phyloP scores from a whole-genome alignment of 495 filamentous ascomycete species.

The Cairneyella variabilis region DNA sequence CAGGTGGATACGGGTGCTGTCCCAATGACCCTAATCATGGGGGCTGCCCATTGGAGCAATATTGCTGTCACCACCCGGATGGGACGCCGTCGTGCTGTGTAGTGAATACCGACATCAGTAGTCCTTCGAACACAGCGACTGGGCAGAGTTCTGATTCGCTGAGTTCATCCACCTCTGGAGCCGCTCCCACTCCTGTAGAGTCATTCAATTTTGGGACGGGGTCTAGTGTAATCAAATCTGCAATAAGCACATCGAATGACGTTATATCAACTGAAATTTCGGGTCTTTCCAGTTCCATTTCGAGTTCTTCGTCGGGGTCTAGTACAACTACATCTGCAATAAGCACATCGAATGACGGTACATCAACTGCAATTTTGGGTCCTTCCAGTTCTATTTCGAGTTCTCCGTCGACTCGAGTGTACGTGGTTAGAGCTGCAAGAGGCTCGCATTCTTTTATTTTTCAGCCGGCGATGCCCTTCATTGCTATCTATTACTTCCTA shows the following conservation, averaged over 20 bases:
- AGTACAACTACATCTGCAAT: not conserved
- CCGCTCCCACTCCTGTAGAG: not conserved
- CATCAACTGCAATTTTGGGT: conserved; percentile 23
- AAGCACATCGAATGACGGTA: not conserved
- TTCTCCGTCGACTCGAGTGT: not conserved
- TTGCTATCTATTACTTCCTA: not conserved
- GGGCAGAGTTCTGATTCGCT: not conserved
- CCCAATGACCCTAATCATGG: too few relatives aligned
- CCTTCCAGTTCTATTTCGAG: not conserved
- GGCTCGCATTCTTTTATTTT: not conserved
- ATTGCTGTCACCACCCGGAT: too few relatives aligned
- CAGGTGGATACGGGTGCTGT: too few relatives aligned
- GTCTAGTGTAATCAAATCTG: not conserved
- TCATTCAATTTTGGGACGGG: not conserved
- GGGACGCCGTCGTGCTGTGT: too few relatives aligned
- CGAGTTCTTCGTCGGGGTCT: not conserved
- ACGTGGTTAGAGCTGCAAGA: not conserved
- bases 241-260: not conserved
- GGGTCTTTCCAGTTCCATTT: not conserved
- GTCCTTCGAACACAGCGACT: not conserved
- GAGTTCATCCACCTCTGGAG: not conserved
- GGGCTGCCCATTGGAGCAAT: too few relatives aligned
- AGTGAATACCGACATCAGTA: not conserved
- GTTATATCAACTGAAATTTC: conserved; percentile 23
- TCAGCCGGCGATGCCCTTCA: not conserved